A percentile compares a stretch with the other conserved stretches of the same genome.
phyloP scores from a whole-genome alignment of 331 rosid species.

The Malus hybrid region DNA sequence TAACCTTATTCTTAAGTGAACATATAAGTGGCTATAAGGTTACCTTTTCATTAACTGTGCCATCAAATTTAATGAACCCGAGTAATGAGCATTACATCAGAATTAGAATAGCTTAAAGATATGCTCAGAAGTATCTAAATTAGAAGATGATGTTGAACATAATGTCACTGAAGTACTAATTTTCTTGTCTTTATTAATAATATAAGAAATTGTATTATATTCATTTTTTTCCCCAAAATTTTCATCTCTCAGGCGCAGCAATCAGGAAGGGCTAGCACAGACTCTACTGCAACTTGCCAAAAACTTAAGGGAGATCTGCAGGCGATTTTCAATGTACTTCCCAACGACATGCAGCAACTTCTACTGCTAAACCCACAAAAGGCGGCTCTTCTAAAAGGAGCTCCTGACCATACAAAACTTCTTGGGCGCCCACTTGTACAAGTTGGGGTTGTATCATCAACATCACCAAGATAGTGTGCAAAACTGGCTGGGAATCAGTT shows the following conservation, averaged over 20 bases:
- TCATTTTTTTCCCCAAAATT: constrained; percentile 11
- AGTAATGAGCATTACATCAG: not conserved
- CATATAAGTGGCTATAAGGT: not conserved
- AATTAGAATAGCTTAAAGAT: not conserved
- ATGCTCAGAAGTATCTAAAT: not conserved
- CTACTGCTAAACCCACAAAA: constrained; percentile 69
- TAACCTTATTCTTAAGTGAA: not conserved
- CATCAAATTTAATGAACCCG: not conserved
- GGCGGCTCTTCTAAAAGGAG: constrained; percentile 60
- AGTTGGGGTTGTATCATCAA: constrained; percentile 35
- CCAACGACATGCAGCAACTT: constrained; percentile 79
- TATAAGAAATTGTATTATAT: not conserved
- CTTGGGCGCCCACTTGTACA: constrained; percentile 38
- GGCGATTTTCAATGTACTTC: constrained; percentile 60
- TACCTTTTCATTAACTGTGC: not conserved
- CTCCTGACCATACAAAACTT: constrained; percentile 38
- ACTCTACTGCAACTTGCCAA: constrained; percentile 42
- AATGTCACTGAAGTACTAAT: not conserved
- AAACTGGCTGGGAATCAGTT: constrained; percentile 15
- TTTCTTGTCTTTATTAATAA: not conserved
- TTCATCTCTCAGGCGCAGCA: constrained; percentile 56
- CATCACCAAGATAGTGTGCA: constrained; percentile 37
- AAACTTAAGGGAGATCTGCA: constrained; percentile 61
- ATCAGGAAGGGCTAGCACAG: constrained; percentile 44
- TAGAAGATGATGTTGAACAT: not conserved